Percentiles rank a stretch among this genome's conserved stretches.
Evolutionary conservation across 176 grass and related monocot genomes (phyloP).

Genomic region (Juncus inflexus): DNA sequence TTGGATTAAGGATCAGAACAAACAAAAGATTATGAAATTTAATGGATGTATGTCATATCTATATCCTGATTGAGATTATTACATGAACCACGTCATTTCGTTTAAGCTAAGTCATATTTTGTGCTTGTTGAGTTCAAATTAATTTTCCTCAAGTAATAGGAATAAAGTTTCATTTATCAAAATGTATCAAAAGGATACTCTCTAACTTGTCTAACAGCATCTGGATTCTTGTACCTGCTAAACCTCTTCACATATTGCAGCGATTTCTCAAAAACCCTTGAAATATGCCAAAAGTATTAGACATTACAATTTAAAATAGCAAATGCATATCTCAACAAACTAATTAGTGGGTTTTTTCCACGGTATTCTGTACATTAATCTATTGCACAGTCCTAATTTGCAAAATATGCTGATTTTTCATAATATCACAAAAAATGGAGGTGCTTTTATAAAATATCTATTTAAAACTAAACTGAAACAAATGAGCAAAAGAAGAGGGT

Average conservation of each 20-base stretch:
- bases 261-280: slow-evolving; percentile 95
- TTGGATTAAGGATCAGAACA: slow-evolving; percentile 30
- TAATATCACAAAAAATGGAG: neutral
- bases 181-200: slow-evolving; percentile 51
- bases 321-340: too few relatives aligned
- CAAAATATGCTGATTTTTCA: neutral
- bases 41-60: neutral
- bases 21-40: slow-evolving; percentile 13
- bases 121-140: neutral
- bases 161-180: neutral
- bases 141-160: neutral
- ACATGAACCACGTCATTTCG: neutral
- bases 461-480: neutral
- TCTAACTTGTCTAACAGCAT: slow-evolving; percentile 84
- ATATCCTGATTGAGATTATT: slow-evolving; percentile 3
- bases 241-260: slow-evolving; percentile 90
- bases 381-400: neutral
- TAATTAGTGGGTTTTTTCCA: too few relatives aligned
- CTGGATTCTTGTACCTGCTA: slow-evolving; percentile 96
- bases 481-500: neutral
- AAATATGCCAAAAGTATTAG: neutral
- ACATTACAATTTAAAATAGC: neutral
- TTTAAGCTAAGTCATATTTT: neutral
- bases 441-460: neutral
- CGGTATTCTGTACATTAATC: too few relatives aligned